These are phyloP conservation scores for Aspergillus novofumigatus DNA, from an alignment of 2,329 filamentous ascomycete genomes.

Conservation along the genomic window DNA sequence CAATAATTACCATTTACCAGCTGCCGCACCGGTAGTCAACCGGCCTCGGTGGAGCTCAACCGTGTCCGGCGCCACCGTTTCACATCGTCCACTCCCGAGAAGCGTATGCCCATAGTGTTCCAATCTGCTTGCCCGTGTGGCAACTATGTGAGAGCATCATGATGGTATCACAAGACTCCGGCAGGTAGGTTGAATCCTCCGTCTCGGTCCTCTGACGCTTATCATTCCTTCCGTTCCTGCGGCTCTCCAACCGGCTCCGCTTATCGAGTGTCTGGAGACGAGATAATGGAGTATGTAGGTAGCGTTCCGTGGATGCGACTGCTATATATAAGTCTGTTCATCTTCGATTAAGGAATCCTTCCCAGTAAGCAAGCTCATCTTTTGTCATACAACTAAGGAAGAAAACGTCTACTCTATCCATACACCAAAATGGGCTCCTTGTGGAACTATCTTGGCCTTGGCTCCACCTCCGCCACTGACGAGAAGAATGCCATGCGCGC, in stretches of 20 bases:
- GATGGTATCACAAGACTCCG: neutral
- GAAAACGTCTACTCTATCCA: neutral
- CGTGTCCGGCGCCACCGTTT: neutral
- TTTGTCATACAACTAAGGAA: neutral
- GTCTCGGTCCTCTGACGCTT: neutral
- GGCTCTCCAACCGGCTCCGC: neutral
- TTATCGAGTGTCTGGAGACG: neutral
- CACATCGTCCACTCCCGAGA: neutral
- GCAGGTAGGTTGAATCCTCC: neutral
- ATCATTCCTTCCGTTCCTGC: neutral
- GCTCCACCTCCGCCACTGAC: slow-evolving; percentile 8
- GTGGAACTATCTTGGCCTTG: slow-evolving; percentile 37
- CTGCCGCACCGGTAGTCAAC: neutral
- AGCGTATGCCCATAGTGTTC: neutral
- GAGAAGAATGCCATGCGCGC: slow-evolving; percentile 36
- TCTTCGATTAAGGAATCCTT: neutral
- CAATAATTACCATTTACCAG: neutral
- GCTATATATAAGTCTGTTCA: neutral
- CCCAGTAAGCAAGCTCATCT: neutral
- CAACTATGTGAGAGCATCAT: neutral
- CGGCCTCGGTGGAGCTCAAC: neutral
- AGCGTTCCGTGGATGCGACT: neutral
- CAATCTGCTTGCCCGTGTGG: neutral
- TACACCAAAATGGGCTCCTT: neutral
- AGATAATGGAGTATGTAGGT: neutral